These are phyloP conservation scores for Prunus mongolica DNA, from an alignment of 306 rosid genomes.

Conservation along the genomic window DNA sequence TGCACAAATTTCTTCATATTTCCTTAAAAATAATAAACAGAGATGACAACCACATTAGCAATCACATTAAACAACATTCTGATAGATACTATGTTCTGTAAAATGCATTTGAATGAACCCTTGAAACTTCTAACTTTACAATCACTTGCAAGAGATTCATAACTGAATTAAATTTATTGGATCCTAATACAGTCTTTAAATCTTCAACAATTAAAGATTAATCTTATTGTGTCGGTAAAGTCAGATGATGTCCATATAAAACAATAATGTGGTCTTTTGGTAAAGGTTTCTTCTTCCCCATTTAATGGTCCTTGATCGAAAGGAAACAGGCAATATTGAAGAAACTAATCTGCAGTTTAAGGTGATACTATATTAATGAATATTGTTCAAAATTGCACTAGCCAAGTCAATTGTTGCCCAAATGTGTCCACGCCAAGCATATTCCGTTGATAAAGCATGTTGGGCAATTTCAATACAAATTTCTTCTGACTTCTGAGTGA, in stretches of 20 bases:
- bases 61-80: background rate
- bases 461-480: background rate
- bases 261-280: background rate
- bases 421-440: background rate
- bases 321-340: too few relatives aligned
- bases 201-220: background rate
- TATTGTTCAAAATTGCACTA: background rate
- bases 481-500: background rate
- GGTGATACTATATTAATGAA: background rate
- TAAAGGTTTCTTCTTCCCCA: background rate
- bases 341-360: background rate
- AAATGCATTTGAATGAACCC: background rate
- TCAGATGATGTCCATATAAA: background rate
- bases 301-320: too few relatives aligned
- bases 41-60: conserved; percentile 7
- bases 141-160: background rate
- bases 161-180: background rate
- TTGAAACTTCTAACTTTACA: background rate
- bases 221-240: background rate
- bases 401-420: background rate
- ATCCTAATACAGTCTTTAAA: background rate
- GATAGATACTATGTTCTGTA: background rate
- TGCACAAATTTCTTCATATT: conserved; percentile 63
- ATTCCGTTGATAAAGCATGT: background rate
- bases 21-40: conserved; percentile 32